phyloP scores from a whole-genome alignment of 108 stramenopile genomes.

The Chaetoceros tenuissimus region DNA sequence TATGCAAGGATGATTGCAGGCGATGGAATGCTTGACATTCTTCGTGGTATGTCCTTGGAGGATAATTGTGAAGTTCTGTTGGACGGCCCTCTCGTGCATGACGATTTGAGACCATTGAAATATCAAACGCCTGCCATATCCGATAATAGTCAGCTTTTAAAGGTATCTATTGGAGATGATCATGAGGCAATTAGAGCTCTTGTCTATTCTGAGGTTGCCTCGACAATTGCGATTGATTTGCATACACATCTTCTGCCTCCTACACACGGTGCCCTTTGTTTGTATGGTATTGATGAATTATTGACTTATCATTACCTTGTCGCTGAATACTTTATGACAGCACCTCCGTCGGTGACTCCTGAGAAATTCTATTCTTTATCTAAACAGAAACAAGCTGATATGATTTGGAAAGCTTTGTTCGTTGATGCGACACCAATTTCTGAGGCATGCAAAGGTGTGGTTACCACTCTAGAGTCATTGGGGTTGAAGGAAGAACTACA shows the following conservation, averaged over 20 bases:
- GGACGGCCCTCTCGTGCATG: conserved; percentile 2
- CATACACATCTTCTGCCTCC: conserved; percentile 91
- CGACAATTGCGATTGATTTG: conserved; percentile 63
- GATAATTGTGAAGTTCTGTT: conserved; percentile 4
- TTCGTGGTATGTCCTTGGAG: conserved; percentile 30
- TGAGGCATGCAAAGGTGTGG: conserved; percentile 80
- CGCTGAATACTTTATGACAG: conserved; percentile 83
- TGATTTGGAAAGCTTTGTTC: conserved; percentile 83
- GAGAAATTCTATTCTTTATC: conserved; percentile 42
- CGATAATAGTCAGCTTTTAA: conserved; percentile 35
- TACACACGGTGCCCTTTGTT: conserved; percentile 65
- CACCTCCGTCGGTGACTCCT: conserved; percentile 49
- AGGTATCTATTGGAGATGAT: conserved; percentile 4
- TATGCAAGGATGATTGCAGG: conserved; percentile 70
- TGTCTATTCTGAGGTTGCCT: conserved; percentile 47
- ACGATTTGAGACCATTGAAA: not conserved
- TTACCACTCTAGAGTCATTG: conserved; percentile 56
- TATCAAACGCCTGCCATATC: conserved; percentile 30
- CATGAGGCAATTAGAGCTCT: conserved; percentile 26
- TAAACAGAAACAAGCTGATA: conserved; percentile 59
- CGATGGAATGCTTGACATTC: conserved; percentile 30
- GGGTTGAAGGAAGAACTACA: conserved; percentile 38
- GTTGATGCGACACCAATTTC: conserved; percentile 69
- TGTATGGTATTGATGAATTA: conserved; percentile 86
- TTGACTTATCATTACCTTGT: conserved; percentile 92